Percentiles rank a stretch among this genome's conserved stretches.
phyloP scores from a whole-genome alignment of 176 grass and related monocot genomes.

The Leersia perrieri region DNA sequence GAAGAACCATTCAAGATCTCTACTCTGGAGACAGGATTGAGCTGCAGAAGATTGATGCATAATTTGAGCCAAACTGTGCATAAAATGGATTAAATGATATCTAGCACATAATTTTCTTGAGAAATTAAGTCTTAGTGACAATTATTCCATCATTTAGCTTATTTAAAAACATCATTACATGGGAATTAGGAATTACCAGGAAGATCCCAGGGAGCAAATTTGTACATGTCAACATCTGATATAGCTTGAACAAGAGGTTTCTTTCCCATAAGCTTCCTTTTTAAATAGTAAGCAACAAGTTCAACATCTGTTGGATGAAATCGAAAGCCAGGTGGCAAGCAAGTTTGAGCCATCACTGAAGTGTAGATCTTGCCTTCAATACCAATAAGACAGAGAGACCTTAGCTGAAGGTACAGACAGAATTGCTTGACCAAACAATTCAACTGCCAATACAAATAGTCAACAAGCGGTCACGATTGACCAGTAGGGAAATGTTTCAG shows the following conservation, averaged over 20 bases:
- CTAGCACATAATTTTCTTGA: neutral
- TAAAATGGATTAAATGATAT: neutral
- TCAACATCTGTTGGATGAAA: slow-evolving; percentile 97
- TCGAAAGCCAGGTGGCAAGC: slow-evolving; percentile 75
- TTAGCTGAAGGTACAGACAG: slow-evolving; percentile 12
- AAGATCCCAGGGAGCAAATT: slow-evolving; percentile 93
- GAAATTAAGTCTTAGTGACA: neutral
- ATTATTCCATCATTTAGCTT: neutral
- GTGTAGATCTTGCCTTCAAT: slow-evolving; percentile 13
- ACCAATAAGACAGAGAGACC: slow-evolving; percentile 16
- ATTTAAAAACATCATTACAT: neutral
- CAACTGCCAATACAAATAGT: neutral
- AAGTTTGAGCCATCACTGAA: slow-evolving; percentile 59
- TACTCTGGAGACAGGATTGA: slow-evolving; percentile 61
- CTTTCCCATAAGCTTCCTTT: slow-evolving; percentile 87
- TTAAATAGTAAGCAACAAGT: slow-evolving; percentile 80
- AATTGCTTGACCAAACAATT: slow-evolving; percentile 12
- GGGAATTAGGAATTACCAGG: slow-evolving; percentile 61
- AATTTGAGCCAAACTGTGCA: neutral
- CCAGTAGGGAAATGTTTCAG: neutral
- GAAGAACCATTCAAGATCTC: slow-evolving; percentile 93
- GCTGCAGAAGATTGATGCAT: slow-evolving; percentile 34
- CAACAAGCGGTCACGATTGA: neutral
- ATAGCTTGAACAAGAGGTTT: slow-evolving; percentile 64
- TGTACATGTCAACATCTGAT: slow-evolving; percentile 80